Evolutionary conservation across 2,329 filamentous ascomycete species (phyloP).

Genomic region (Talaromyces sp.): DNA sequence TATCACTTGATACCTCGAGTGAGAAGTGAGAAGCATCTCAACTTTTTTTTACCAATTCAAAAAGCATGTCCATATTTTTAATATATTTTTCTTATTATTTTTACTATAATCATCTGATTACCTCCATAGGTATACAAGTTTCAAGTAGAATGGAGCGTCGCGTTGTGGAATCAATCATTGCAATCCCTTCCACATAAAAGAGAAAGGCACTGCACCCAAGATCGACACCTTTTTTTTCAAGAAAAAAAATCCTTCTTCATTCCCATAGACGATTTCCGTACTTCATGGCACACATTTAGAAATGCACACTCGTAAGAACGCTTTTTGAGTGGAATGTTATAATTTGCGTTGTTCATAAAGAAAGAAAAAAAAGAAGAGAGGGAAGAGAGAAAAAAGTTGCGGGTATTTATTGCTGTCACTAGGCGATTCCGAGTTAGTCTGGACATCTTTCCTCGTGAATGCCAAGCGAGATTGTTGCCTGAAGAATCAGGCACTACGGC

Average conservation of each 20-base stretch:
- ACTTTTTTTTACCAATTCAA: background rate
- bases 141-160: background rate
- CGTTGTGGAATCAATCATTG: constrained; percentile 55
- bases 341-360: constrained; percentile 53
- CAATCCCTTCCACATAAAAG: constrained; percentile 48
- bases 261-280: constrained; percentile 54
- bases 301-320: constrained; percentile 50
- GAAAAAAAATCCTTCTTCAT: constrained; percentile 44
- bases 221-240: constrained; percentile 41
- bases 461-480: background rate
- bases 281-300: constrained; percentile 43
- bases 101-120: background rate
- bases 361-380: constrained; percentile 28
- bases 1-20: background rate
- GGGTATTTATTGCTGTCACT: background rate
- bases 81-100: background rate
- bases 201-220: constrained; percentile 54
- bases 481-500: background rate
- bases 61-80: background rate
- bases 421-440: background rate
- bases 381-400: constrained; percentile 1
- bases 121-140: background rate
- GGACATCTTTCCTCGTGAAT: background rate
- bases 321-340: constrained; percentile 50
- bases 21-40: background rate